These are phyloP conservation scores for Cantharellus cinnabarinus DNA, from an alignment of 768 basidiomycete species.

Conservation along the genomic window DNA sequence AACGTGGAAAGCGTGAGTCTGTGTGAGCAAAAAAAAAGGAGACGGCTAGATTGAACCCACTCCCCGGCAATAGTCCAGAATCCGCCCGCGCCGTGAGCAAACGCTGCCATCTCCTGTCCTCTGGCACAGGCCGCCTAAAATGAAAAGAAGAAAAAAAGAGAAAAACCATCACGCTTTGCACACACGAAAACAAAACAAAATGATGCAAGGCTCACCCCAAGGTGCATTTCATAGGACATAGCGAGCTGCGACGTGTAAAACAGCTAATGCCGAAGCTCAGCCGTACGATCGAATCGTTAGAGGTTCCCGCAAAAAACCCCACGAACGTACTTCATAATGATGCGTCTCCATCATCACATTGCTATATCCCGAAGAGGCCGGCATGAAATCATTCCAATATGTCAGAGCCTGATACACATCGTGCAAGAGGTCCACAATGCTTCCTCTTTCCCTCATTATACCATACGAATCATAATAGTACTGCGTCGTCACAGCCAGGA, in stretches of 20 bases:
- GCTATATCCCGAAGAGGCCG: conserved; percentile 26
- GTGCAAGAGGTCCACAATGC: conserved; percentile 46
- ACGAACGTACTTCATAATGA: conserved; percentile 34
- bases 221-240: conserved; percentile 34
- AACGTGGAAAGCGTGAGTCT: neutral
- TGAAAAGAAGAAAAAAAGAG: neutral
- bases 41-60: conserved; percentile 36
- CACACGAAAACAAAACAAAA: neutral
- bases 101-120: conserved; percentile 26
- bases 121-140: conserved; percentile 27
- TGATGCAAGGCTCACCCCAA: conserved; percentile 22
- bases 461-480: conserved; percentile 49
- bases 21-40: conserved; percentile 14
- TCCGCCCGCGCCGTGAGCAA: conserved; percentile 26
- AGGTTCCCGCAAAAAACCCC: neutral
- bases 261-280: conserved; percentile 19
- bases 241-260: conserved; percentile 38
- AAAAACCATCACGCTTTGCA: neutral
- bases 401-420: conserved; percentile 62
- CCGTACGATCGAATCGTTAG: neutral
- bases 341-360: conserved; percentile 41
- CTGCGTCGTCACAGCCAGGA: conserved; percentile 26
- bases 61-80: conserved; percentile 80
- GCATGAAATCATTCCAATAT: conserved; percentile 47
- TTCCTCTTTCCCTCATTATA: conserved; percentile 34